These are phyloP conservation scores for Emydomyces testavorans DNA, from an alignment of 2,329 filamentous ascomycete genomes.

Conservation along the genomic window DNA sequence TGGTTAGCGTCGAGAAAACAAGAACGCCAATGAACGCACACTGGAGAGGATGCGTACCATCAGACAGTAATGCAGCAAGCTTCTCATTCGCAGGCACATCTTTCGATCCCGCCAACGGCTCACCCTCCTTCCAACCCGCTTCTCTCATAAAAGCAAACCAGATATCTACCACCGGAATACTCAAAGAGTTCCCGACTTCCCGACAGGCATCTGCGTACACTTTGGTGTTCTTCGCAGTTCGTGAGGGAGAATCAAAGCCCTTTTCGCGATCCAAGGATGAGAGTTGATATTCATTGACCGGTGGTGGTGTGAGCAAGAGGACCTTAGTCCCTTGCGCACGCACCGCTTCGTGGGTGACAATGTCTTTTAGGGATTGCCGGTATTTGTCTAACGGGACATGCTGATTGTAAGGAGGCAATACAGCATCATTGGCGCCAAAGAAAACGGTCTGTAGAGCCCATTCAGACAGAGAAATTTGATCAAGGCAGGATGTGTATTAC, in stretches of 20 bases:
- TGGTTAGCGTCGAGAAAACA: too few species aligned
- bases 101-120: slow-evolving; percentile 46
- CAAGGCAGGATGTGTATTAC: slow-evolving; percentile 20
- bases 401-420: slow-evolving; percentile 56
- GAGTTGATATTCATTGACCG: slow-evolving; percentile 63
- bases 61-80: slow-evolving; percentile 42
- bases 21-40: neutral
- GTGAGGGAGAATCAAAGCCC: slow-evolving; percentile 34
- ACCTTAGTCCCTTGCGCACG: slow-evolving; percentile 61
- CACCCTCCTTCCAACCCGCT: slow-evolving; percentile 42
- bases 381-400: slow-evolving; percentile 68
- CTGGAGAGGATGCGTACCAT: slow-evolving; percentile 38
- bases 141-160: slow-evolving; percentile 66
- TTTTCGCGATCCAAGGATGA: slow-evolving; percentile 19
- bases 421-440: slow-evolving; percentile 84
- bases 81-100: slow-evolving; percentile 47
- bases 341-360: slow-evolving; percentile 61
- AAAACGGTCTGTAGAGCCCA: slow-evolving; percentile 51
- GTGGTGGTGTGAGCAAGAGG: slow-evolving; percentile 65
- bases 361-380: slow-evolving; percentile 56
- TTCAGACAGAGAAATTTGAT: neutral
- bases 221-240: slow-evolving; percentile 51
- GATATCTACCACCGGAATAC: slow-evolving; percentile 61
- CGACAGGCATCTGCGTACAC: slow-evolving; percentile 55
- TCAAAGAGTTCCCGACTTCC: slow-evolving; percentile 46